Percentiles rank a stretch among this genome's conserved stretches.
These are phyloP conservation scores for Tulasnella sp. DNA, from an alignment of 768 basidiomycete species.

Conservation along the genomic window DNA sequence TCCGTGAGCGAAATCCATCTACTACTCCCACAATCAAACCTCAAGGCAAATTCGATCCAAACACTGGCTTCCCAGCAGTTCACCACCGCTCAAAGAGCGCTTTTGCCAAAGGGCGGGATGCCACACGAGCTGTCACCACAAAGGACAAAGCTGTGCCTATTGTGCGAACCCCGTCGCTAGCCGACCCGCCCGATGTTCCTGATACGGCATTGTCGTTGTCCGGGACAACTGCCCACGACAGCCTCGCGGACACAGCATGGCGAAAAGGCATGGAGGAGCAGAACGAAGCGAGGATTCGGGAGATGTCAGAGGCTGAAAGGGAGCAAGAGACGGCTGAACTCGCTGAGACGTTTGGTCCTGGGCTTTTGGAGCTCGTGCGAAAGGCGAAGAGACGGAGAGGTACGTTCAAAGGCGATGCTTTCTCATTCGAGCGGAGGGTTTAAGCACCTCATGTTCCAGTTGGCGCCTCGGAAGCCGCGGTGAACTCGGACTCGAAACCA, in stretches of 20 bases:
- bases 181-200: slow-evolving; percentile 1
- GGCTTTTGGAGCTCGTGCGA: slow-evolving; percentile 49
- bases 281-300: slow-evolving; percentile 48
- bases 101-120: slow-evolving; percentile 28
- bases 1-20: slow-evolving; percentile 33
- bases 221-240: slow-evolving; percentile 17
- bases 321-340: slow-evolving; percentile 55
- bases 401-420: neutral
- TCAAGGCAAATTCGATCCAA: slow-evolving; percentile 17
- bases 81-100: slow-evolving; percentile 55
- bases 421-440: no score
- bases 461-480: no score
- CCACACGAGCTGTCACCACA: slow-evolving; percentile 16
- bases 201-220: neutral
- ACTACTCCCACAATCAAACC: slow-evolving; percentile 22
- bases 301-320: slow-evolving; percentile 62
- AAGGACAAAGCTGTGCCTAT: slow-evolving; percentile 9
- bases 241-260: slow-evolving; percentile 33
- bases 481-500: no score
- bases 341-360: slow-evolving; percentile 57
- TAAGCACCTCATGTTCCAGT: no score
- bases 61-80: slow-evolving; percentile 50
- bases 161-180: slow-evolving; percentile 17
- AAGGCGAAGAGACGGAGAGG: slow-evolving; percentile 40
- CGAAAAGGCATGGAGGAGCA: slow-evolving; percentile 50